These are phyloP conservation scores for Fistulinella prunicolor DNA, from an alignment of 768 basidiomycete genomes.

Conservation along the genomic window DNA sequence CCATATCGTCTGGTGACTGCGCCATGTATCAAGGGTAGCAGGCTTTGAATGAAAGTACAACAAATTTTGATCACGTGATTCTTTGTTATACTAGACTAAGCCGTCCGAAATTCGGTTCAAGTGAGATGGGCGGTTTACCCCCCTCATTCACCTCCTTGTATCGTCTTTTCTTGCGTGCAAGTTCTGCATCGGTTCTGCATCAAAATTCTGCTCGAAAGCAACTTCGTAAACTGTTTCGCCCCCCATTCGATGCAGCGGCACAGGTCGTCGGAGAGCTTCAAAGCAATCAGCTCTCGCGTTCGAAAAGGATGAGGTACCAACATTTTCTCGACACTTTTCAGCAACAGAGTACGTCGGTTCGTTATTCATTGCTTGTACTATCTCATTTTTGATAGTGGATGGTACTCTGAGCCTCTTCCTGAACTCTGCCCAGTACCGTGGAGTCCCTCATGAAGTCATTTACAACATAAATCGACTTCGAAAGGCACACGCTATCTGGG, in stretches of 20 bases:
- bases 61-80: slow-evolving; percentile 23
- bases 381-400: slow-evolving; percentile 52
- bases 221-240: slow-evolving; percentile 50
- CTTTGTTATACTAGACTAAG: background rate
- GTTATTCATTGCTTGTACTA: background rate
- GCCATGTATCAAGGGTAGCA: no score
- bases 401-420: slow-evolving; percentile 60
- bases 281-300: slow-evolving; percentile 18
- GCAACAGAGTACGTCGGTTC: slow-evolving; percentile 42
- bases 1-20: no score
- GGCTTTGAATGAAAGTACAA: no score
- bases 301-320: slow-evolving; percentile 32
- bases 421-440: slow-evolving; percentile 60
- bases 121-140: slow-evolving; percentile 24
- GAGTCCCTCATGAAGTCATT: slow-evolving; percentile 57
- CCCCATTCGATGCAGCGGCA: slow-evolving; percentile 52
- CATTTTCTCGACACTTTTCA: slow-evolving; percentile 55
- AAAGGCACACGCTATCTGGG: slow-evolving; percentile 25
- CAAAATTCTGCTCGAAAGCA: slow-evolving; percentile 42
- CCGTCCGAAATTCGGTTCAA: background rate
- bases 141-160: slow-evolving; percentile 53
- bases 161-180: slow-evolving; percentile 54
- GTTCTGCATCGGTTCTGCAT: slow-evolving; percentile 57
- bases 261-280: slow-evolving; percentile 42
- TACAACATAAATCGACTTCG: slow-evolving; percentile 46